Percentiles rank a stretch among this genome's conserved stretches.
Conservation (phyloP, 2,329 filamentous ascomycete genomes). For the Onygenales sp. region DNA sequence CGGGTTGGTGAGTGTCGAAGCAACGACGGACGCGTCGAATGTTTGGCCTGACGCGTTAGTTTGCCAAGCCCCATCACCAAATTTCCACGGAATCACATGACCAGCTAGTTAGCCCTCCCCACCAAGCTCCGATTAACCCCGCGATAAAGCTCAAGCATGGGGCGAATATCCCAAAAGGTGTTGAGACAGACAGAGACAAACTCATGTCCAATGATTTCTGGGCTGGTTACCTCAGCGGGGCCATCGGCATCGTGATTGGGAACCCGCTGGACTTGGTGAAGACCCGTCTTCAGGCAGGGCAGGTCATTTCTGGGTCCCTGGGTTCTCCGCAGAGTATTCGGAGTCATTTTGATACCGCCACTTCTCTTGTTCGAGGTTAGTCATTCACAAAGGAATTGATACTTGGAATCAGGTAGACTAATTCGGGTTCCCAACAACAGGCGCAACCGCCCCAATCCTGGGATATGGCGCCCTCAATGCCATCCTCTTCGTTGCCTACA, state of each 20-base stretch:
- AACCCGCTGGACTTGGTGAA: conserved; percentile 77
- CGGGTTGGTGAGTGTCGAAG: not conserved
- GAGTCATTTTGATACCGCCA: conserved; percentile 24
- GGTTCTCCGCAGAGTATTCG: conserved; percentile 16
- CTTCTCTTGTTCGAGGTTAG: conserved; percentile 31
- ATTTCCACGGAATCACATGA: conserved; percentile 19
- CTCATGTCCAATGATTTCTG: conserved; percentile 82
- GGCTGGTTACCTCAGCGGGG: conserved; percentile 84
- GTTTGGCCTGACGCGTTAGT: conserved; percentile 5
- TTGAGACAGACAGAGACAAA: conserved; percentile 1
- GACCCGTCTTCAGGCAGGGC: conserved; percentile 66
- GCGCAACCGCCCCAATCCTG: conserved; percentile 74
- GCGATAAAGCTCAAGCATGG: not conserved
- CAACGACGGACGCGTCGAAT: not conserved
- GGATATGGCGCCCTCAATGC: conserved; percentile 89
- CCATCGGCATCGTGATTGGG: conserved; percentile 75
- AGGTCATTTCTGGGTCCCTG: conserved; percentile 16
- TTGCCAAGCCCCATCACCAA: conserved; percentile 8
- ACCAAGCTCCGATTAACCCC: not conserved
- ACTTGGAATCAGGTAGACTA: not conserved
- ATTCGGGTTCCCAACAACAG: conserved; percentile 28
- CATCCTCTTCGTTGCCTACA: conserved; percentile 82
- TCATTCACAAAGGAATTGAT: not conserved
- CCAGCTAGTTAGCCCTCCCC: not conserved
- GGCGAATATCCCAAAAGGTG: not conserved